Evolutionary conservation across 2,329 filamentous ascomycete genomes (phyloP).

Genomic region (Fusarium sp.): DNA sequence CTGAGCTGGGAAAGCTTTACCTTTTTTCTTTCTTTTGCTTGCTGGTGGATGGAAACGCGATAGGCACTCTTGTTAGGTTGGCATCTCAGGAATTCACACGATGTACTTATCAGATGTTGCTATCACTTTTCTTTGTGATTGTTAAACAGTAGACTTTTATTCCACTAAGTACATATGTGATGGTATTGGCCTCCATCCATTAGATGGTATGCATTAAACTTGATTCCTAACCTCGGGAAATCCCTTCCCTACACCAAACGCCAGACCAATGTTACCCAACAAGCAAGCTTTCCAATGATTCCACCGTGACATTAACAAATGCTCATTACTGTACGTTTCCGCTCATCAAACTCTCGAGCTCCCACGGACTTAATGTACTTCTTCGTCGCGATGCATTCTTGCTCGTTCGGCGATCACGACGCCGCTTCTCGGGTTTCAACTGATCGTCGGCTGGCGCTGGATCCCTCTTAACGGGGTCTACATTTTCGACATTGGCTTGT

Average conservation of each 20-base stretch:
- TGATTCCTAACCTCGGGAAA: conserved; percentile 8
- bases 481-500: conserved; percentile 42
- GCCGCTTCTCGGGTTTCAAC: conserved; percentile 59
- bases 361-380: conserved; percentile 82
- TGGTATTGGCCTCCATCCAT: conserved; percentile 13
- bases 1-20: background rate
- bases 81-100: conserved; percentile 32
- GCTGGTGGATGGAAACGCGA: background rate
- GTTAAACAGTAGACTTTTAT: background rate
- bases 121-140: conserved; percentile 2
- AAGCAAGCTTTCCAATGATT: conserved; percentile 39
- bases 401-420: conserved; percentile 67
- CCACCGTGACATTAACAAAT: conserved; percentile 35
- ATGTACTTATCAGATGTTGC: conserved; percentile 11
- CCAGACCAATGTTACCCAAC: conserved; percentile 35
- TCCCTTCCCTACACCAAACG: conserved; percentile 44
- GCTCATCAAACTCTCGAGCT: conserved; percentile 76
- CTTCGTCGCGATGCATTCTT: conserved; percentile 74
- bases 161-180: background rate
- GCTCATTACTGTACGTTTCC: conserved; percentile 60
- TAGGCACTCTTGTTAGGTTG: conserved; percentile 23
- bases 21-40: background rate
- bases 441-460: conserved; percentile 36
- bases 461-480: conserved; percentile 57
- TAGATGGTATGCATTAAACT: conserved; percentile 28